Conservation (phyloP, 495 filamentous ascomycete species). For the Astrothelium subdiscretum region DNA sequence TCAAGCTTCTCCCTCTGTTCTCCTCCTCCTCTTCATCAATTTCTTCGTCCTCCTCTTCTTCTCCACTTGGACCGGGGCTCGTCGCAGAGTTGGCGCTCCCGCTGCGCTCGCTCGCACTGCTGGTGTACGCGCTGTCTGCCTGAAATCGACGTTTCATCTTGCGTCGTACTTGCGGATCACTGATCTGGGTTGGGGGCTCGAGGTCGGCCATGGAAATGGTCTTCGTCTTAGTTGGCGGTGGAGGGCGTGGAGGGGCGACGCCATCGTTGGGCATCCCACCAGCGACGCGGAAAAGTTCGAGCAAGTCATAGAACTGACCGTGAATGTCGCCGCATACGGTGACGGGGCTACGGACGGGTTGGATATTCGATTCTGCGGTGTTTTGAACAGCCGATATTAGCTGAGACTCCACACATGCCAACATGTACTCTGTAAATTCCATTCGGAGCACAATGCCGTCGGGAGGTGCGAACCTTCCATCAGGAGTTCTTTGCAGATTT, state of each 20-base stretch:
- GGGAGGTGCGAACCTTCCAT: slow-evolving; percentile 64
- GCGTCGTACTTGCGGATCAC: slow-evolving; percentile 68
- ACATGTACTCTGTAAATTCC: too few species aligned
- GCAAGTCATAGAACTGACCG: slow-evolving; percentile 96
- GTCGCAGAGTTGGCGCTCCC: neutral
- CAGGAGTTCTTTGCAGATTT: slow-evolving; percentile 94
- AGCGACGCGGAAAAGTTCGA: slow-evolving; percentile 92
- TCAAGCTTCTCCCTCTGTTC: slow-evolving; percentile 29
- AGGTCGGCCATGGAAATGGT: slow-evolving; percentile 70
- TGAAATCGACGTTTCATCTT: slow-evolving; percentile 51
- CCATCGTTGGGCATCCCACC: slow-evolving; percentile 86
- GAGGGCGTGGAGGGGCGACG: slow-evolving; percentile 40
- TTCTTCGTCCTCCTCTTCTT: slow-evolving; percentile 39
- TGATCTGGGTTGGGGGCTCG: slow-evolving; percentile 75
- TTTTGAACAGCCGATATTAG: neutral
- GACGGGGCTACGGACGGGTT: slow-evolving; percentile 91
- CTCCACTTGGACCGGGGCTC: slow-evolving; percentile 27
- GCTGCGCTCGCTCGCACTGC: slow-evolving; percentile 8
- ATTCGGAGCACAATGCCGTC: neutral
- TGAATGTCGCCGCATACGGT: slow-evolving; percentile 98
- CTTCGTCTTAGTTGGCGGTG: slow-evolving; percentile 28
- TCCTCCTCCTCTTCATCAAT: slow-evolving; percentile 32
- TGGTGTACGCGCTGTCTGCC: slow-evolving; percentile 27
- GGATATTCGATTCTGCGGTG: slow-evolving; percentile 85
- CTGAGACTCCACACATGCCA: too few species aligned